A percentile compares a stretch with the other conserved stretches of the same genome.
These are phyloP conservation scores for Crassisporium funariophilum DNA, from an alignment of 768 basidiomycete genomes.

Conservation along the genomic window DNA sequence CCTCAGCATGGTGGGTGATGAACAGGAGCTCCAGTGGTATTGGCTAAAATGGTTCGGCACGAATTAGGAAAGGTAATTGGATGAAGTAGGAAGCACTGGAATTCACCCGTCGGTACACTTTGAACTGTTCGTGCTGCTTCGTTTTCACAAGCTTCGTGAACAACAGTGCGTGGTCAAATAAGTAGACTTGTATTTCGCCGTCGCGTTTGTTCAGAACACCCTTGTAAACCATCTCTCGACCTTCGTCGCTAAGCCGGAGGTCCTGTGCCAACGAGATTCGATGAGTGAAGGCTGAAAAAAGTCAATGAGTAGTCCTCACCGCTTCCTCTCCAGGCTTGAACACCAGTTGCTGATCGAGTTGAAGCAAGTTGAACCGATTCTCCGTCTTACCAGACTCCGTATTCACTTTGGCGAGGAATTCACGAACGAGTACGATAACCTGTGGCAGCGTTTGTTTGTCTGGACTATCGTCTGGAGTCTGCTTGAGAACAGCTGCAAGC, in stretches of 20 bases:
- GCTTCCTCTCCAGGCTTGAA: conserved; percentile 91
- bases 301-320: conserved; percentile 45
- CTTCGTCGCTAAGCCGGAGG: conserved; percentile 82
- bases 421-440: conserved; percentile 74
- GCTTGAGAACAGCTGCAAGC: conserved; percentile 88
- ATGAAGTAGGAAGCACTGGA: conserved; percentile 29
- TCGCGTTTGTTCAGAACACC: conserved; percentile 87
- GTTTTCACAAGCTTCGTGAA: conserved; percentile 87
- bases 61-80: background rate
- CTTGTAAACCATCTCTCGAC: conserved; percentile 89
- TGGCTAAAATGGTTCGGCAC: conserved; percentile 49
- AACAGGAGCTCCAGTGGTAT: conserved; percentile 93
- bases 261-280: conserved; percentile 50
- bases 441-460: conserved; percentile 81
- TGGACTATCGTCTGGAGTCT: conserved; percentile 87
- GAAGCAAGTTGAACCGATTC: conserved; percentile 93
- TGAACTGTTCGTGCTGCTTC: conserved; percentile 88
- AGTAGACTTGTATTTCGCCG: conserved; percentile 89
- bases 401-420: conserved; percentile 87
- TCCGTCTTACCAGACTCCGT: conserved; percentile 93
- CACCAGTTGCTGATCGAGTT: conserved; percentile 88
- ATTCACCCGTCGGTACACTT: conserved; percentile 91
- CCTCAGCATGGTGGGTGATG: conserved; percentile 77
- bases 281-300: background rate
- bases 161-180: conserved; percentile 95